Base-by-base conservation (phyloP, 192 early-diverging fungal genomes). In the Coemansia sp. region DNA sequence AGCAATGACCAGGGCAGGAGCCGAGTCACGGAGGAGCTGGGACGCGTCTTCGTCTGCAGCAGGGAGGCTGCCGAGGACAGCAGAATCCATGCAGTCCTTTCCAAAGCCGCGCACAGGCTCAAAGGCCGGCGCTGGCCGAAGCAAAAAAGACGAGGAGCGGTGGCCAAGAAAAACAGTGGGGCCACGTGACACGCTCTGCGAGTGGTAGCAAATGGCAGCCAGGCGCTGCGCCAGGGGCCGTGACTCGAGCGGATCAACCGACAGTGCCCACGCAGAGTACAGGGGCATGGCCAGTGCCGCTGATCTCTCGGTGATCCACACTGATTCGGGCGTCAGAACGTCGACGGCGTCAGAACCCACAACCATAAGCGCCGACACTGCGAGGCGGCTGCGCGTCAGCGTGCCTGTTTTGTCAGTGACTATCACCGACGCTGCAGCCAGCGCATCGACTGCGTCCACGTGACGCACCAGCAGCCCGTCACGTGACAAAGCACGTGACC, bases 361-460 rank as follows among this genome's bases (percentile, higher is more conserved):
- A 3, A 55, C 22, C 32, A 74, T 21, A 11, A 80, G 58, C 40
- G 77, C 70, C 53, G 72, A 65, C 0, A 87, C 86, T 9, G 70
- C 62, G 77, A 90, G 83, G 54, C 84, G 64, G 60, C 86, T 88
- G 38, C 70, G 65, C 0, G 89, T 90, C 21, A 90, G 65, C 8
- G 89, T 90, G 8, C 89, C 89, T 0, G 89, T 90, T 64, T 90
- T 90, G 58, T 90, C 89, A 1, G 87, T 88, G 4, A 85, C 83
- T 22, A 90, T 67, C n/a, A 85, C 63, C 7, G 85, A 86, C 4
- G 89, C 84, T 0, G 80, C 70, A 11, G 84, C 83, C 7, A 90
- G 73, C 3, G 86, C 85, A 41, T 89, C 89, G 3, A 86, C 85
- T 3, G 86, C 87, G 39, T 70, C 71, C 12, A 87, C 66, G 17